phyloP scores from a whole-genome alignment of 768 basidiomycete genomes.

The Lyophyllum decastes region DNA sequence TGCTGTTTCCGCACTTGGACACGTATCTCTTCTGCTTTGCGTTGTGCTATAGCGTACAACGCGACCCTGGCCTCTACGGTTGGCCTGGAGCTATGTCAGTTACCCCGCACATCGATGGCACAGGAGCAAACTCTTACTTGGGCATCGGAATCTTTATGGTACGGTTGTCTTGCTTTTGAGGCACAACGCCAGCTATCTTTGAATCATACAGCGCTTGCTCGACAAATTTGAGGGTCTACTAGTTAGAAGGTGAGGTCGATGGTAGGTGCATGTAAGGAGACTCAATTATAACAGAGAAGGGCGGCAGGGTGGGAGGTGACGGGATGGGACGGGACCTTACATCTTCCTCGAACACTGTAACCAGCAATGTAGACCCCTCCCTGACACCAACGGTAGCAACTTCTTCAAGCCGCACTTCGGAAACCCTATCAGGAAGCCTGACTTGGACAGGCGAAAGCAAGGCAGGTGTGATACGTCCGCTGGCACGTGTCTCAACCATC shows the following conservation, averaged over 20 bases:
- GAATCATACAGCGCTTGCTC: slow-evolving; percentile 78
- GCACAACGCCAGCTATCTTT: slow-evolving; percentile 69
- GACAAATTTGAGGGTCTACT: slow-evolving; percentile 75
- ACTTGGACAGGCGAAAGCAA: slow-evolving; percentile 72
- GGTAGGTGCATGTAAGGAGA: background rate
- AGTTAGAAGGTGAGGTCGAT: slow-evolving; percentile 20
- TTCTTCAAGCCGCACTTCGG: slow-evolving; percentile 56
- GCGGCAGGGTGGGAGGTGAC: background rate
- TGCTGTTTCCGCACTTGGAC: slow-evolving; percentile 76
- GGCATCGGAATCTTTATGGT: slow-evolving; percentile 83
- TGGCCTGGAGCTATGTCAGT: slow-evolving; percentile 45
- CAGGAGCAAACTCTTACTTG: slow-evolving; percentile 47
- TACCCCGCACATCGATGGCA: background rate
- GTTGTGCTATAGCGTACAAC: slow-evolving; percentile 54
- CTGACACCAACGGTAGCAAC: slow-evolving; percentile 80
- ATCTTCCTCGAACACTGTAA: slow-evolving; percentile 79
- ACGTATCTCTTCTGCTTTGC: slow-evolving; percentile 74
- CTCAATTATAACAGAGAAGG: no score
- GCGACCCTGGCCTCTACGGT: slow-evolving; percentile 72
- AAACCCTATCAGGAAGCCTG: slow-evolving; percentile 40
- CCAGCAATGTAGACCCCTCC: slow-evolving; percentile 71
- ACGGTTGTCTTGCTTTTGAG: slow-evolving; percentile 67
- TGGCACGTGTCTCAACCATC: slow-evolving; percentile 68
- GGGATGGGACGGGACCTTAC: slow-evolving; percentile 44
- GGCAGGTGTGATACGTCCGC: slow-evolving; percentile 74